Base-by-base conservation (phyloP, 768 basidiomycete species). In the Hypholoma sublateritium region DNA sequence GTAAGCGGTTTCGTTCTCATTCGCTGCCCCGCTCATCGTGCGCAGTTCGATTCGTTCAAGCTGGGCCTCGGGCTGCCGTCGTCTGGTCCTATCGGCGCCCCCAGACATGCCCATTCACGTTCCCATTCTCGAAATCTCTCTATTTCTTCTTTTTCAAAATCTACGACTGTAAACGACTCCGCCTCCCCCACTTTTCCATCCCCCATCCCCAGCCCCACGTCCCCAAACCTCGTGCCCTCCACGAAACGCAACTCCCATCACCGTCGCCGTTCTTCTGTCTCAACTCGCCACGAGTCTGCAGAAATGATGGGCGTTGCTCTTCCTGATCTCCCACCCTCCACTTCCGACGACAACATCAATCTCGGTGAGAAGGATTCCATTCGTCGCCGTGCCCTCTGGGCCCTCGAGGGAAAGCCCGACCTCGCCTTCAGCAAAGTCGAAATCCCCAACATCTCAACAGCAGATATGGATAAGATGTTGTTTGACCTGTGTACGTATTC, bases 281-380 rank as follows among this genome's bases (percentile, higher is more conserved):
- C 94, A 9, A 95, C 93, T 39, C 87, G 93, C 59, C 82, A 81
- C 62, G 94, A 96, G 75, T 94, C 92, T 17, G 89, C 92, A 16
- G 94, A 95, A 65, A 76, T 96, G 66, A 95, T 96, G 90, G 91
- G 92, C 24, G 82, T 91, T 12, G 73, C 87, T 21, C 74, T 90
- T 37, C 85, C 89, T 12, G 84, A 86, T 58, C 78, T 91, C 22
- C 83, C 85, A 5, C 64, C 80, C 8, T 81, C 83, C 1, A 74
- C 76, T 24, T 77, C 84, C 1, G 87, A 91, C 32, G 86, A 89
- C 67, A 85, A 85, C 63, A 73, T 88, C 64, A 86, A 83, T 60
- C 64, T 87, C 22, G 86, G 84, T 28, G 87, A 89, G 62, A 86
- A 83, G 72, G 88, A 91, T 62, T 91, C 91, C 16, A 80, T 91